Base-by-base conservation (phyloP, 2,329 filamentous ascomycete genomes). In the Bipolaris sorokiniana region DNA sequence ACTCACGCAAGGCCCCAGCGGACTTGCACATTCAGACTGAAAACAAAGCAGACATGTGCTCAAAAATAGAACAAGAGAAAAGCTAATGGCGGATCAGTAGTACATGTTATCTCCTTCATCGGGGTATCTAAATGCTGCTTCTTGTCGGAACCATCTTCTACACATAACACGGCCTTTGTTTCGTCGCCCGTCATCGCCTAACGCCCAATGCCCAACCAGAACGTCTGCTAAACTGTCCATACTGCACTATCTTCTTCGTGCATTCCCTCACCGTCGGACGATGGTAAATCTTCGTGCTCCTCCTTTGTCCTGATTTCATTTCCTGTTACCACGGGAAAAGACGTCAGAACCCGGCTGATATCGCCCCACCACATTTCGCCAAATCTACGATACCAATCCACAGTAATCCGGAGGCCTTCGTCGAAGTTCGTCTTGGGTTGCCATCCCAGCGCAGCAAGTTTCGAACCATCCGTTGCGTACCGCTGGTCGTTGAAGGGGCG, bases 401-500 rank as follows among this genome's bases (percentile, higher is more conserved):
- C 76, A 1, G 76, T 78, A 2, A 55, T 63, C 16, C 59, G 65
- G 22, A 78, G 58, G 1, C 76, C 76, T 11, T 77, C 68, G 1
- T 74, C 71, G 42, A 77, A 77, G 18, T 58, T 63, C 26, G 67
- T 76, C 54, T 68, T 74, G 3, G 71, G 76, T 42, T 69, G 31
- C 76, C 76, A 78, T 0, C 76, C 76, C 11, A 78, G 64, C 16
- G 64, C 62, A 1, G 70, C 63, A 5, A 78, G 67, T 58, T 78
- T 78, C 5, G 74, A 63, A 0, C 76, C 74, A 44, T 78, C 74
- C 1, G 76, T 76, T 2, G 74, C 74, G 55, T 77, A 77, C 22
- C 76, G 69, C 50, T 73, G 71, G 52, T 78, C 76, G 47, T 77
- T 77, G 67, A 77, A 94, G 0, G 90, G 90, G 18, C 91, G 83